These are phyloP conservation scores for Starmerella floris DNA, from an alignment of 805 yeast genomes.

Conservation along the genomic window DNA sequence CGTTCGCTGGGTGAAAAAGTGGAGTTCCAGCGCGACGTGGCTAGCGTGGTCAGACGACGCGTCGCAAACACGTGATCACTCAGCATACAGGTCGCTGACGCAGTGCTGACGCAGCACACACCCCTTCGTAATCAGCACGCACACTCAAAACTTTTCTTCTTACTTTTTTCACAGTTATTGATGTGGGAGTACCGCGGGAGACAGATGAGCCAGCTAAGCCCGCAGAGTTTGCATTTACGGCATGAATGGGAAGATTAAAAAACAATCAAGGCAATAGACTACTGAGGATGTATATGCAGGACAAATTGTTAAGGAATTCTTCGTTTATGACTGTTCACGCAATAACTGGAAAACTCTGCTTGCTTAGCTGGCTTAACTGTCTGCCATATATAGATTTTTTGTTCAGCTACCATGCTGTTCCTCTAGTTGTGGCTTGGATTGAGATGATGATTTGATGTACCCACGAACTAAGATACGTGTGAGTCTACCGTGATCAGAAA, in stretches of 20 bases:
- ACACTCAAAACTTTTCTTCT: no score
- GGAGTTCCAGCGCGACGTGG: no score
- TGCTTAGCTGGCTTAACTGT: slow-evolving; percentile 10
- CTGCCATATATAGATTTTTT: not conserved
- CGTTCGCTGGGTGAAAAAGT: no score
- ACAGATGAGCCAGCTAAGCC: slow-evolving; percentile 1
- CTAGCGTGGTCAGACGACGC: no score
- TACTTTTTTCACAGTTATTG: no score
- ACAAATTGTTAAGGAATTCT: slow-evolving; percentile 24
- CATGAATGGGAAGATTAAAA: slow-evolving; percentile 18
- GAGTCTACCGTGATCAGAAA: slow-evolving; percentile 18
- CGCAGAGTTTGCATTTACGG: not conserved
- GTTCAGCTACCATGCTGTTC: no score
- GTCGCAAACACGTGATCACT: no score
- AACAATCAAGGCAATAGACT: slow-evolving; percentile 20
- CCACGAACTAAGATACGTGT: slow-evolving; percentile 19
- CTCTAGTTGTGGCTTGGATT: not conserved
- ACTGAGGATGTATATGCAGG: slow-evolving; percentile 26
- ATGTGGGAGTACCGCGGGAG: no score
- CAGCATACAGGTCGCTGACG: no score
- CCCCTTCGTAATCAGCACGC: no score
- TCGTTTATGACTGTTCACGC: slow-evolving; percentile 25
- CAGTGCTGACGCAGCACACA: no score
- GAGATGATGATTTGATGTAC: slow-evolving; percentile 17
- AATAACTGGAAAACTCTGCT: not conserved